Percentiles rank a stretch among this genome's conserved stretches.
Conservation (phyloP, 345 rosid species). For the Brassica rapa region DNA sequence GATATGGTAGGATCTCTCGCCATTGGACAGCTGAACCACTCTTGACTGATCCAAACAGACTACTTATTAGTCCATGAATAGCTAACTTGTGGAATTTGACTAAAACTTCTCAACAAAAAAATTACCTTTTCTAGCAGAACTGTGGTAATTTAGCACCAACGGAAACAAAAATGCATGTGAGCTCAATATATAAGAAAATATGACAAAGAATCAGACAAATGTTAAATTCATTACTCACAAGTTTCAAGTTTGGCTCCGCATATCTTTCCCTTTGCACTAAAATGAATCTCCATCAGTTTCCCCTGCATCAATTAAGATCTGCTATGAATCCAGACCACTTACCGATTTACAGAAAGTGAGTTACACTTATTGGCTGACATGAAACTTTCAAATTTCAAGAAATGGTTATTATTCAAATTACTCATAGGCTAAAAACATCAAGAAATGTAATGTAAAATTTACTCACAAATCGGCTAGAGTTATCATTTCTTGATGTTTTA, state of each 20-base stretch:
- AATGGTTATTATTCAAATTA: not conserved
- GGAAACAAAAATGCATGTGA: conserved; percentile 3
- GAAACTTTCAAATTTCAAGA: conserved; percentile 43
- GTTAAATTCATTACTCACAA: conserved; percentile 53
- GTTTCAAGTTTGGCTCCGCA: conserved; percentile 81
- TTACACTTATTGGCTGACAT: not conserved
- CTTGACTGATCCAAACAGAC: conserved; percentile 67
- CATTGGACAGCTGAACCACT: conserved; percentile 74
- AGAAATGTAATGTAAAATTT: not conserved
- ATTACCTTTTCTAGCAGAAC: conserved; percentile 92
- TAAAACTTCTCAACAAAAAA: conserved; percentile 19
- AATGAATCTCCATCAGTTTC: conserved; percentile 80
- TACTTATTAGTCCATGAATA: conserved; percentile 32
- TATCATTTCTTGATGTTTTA: conserved; percentile 80
- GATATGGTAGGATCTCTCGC: conserved; percentile 88
- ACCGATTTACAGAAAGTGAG: not conserved
- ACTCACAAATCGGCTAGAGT: conserved; percentile 81
- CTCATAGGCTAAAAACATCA: too few species aligned
- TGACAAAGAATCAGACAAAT: not conserved
- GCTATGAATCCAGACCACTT: conserved; percentile 5
- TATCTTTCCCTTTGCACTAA: conserved; percentile 70
- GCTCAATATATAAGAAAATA: not conserved
- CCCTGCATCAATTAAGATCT: conserved; percentile 58
- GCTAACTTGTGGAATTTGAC: conserved; percentile 20
- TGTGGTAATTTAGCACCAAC: conserved; percentile 34